phyloP scores from a whole-genome alignment of 2,329 filamentous ascomycete genomes.

The Nothophoma quercina region DNA sequence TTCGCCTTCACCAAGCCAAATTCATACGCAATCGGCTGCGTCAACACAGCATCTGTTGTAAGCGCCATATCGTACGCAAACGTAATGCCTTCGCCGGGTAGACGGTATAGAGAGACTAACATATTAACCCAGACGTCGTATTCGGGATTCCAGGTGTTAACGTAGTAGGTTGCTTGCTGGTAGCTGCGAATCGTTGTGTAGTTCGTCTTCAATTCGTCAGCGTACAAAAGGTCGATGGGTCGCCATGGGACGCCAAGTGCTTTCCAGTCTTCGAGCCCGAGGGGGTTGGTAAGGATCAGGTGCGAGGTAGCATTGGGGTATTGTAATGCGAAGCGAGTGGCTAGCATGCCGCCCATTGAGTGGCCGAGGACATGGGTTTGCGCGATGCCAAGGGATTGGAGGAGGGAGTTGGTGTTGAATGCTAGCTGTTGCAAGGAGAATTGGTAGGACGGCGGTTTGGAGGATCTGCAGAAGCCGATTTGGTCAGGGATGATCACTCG shows the following conservation, averaged over 20 bases:
- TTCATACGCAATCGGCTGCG: conserved; percentile 61
- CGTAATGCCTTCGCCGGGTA: conserved; percentile 48
- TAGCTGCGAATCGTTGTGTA: conserved; percentile 38
- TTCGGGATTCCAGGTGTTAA: conserved; percentile 54
- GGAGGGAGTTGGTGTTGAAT: conserved; percentile 59
- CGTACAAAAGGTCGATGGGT: conserved; percentile 25
- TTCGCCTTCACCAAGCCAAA: conserved; percentile 56
- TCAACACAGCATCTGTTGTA: conserved; percentile 64
- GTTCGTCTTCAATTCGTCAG: conserved; percentile 30
- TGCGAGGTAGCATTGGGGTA: conserved; percentile 55
- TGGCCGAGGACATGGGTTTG: conserved; percentile 61
- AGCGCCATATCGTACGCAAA: conserved; percentile 60
- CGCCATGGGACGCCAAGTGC: conserved; percentile 38
- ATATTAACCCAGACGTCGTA: conserved; percentile 66
- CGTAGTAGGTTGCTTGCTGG: conserved; percentile 41
- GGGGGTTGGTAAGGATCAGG: conserved; percentile 60
- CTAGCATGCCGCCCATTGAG: conserved; percentile 64
- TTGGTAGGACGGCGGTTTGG: conserved; percentile 61
- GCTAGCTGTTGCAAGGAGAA: conserved; percentile 62
- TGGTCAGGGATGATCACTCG: conserved; percentile 64
- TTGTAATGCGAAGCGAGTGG: conserved; percentile 60
- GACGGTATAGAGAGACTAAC: conserved; percentile 61
- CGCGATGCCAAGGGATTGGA: conserved; percentile 54
- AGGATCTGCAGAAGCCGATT: conserved; percentile 66
- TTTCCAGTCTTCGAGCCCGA: conserved; percentile 64